Evolutionary conservation across 164 flowering plant species (phyloP).

Genomic region (Chimonanthus salicifolius): DNA sequence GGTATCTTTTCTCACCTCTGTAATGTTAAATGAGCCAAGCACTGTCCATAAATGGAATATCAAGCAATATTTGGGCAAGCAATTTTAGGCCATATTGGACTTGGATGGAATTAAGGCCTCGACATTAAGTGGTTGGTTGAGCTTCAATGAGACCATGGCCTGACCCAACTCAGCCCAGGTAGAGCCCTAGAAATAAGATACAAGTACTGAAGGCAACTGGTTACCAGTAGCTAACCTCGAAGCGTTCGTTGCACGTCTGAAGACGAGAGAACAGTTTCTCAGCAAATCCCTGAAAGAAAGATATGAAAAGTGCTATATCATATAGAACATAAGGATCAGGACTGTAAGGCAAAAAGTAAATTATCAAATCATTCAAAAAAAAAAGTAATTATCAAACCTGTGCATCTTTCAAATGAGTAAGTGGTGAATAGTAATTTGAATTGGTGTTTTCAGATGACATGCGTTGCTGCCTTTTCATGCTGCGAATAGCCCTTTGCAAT

Average conservation of each 20-base stretch:
- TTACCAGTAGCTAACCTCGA: constrained; percentile 50
- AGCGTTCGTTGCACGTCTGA: constrained; percentile 68
- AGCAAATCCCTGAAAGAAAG: constrained; percentile 50
- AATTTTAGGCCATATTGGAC: too few relatives aligned
- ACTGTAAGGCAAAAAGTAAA: neutral
- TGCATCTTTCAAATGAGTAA: constrained; percentile 78
- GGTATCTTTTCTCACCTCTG: too few relatives aligned
- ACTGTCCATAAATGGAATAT: too few relatives aligned
- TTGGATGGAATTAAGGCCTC: too few relatives aligned
- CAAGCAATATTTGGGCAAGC: too few relatives aligned
- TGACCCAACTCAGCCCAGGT: too few relatives aligned
- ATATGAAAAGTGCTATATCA: neutral
- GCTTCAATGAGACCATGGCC: too few relatives aligned
- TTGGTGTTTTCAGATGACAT: constrained; percentile 43
- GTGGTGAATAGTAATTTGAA: constrained; percentile 68
- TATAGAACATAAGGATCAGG: neutral
- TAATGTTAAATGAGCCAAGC: too few relatives aligned
- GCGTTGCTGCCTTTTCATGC: constrained; percentile 84
- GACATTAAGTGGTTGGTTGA: too few relatives aligned
- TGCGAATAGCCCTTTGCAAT: constrained; percentile 72
- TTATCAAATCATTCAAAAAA: neutral
- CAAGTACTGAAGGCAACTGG: neutral
- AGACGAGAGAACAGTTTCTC: constrained; percentile 75
- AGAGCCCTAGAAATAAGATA: neutral
- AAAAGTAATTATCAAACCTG: constrained; percentile 59